Base-by-base conservation (phyloP, 2,329 filamentous ascomycete species). In the Xylariaceae sp. region DNA sequence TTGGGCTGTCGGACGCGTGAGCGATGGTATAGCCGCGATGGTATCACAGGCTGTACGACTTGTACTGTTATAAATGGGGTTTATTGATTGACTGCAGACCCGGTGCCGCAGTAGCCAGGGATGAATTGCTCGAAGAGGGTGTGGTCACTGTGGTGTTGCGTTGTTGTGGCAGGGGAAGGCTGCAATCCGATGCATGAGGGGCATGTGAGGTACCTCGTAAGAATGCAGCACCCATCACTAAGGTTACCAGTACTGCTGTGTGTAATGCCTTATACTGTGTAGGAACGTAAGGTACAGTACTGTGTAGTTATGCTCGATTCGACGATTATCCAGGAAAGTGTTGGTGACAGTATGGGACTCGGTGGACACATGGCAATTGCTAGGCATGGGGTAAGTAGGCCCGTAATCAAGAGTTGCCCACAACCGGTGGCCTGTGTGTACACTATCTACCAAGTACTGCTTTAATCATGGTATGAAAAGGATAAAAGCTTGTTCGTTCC, bases 401-500 rank as follows among this genome's bases (percentile, higher is more conserved):
- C 7, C 21, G 21, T 8, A 28, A n/a, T 13, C 7, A n/a, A 31
- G 14, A 8, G 29, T 9, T 31, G 29, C 15, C 4, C 29, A 15
- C n/a, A n/a, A n/a, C n/a, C n/a, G n/a, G n/a, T n/a, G n/a, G n/a
- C n/a, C n/a, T n/a, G n/a, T n/a, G n/a, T n/a, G n/a, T n/a, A n/a
- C n/a, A n/a, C n/a, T n/a, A n/a, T n/a, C n/a, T n/a, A n/a, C n/a
- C n/a, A n/a, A n/a, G n/a, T n/a, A n/a, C n/a, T n/a, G n/a, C n/a
- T n/a, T n/a, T n/a, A n/a, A n/a, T n/a, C n/a, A n/a, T n/a, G n/a
- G n/a, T n/a, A n/a, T n/a, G n/a, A n/a, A 29, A 38, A 44, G 41
- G 29, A 37, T 14, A 24, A 46, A 48, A 48, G 46, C 46, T 48
- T 48, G 29, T 48, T 34, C 30, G 41, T 38, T 43, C 46, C 44